These are phyloP conservation scores for Purpureocillium lavendulum DNA, from an alignment of 2,329 filamentous ascomycete genomes.

Conservation along the genomic window DNA sequence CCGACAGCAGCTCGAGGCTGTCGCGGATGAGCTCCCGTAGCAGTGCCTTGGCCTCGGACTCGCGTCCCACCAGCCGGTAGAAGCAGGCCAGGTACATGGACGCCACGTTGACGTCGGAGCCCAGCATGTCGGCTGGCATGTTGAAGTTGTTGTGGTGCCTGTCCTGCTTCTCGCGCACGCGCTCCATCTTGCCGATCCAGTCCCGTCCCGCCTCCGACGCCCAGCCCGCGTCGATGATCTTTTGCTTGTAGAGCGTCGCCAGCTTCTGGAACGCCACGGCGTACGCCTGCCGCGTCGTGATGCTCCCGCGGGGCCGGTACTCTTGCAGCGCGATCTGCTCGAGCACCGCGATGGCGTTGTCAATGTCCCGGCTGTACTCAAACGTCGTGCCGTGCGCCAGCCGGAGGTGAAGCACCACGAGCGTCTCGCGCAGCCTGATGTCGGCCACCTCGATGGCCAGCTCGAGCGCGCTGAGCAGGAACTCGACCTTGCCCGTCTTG, in stretches of 20 bases:
- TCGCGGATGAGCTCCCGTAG: conserved; percentile 25
- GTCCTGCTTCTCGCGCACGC: conserved; percentile 25
- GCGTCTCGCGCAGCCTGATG: conserved; percentile 21
- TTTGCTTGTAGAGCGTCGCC: conserved; percentile 27
- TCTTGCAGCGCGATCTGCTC: conserved; percentile 27
- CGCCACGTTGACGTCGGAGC: conserved; percentile 32
- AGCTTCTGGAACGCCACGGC: conserved; percentile 31
- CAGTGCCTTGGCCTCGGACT: conserved; percentile 16
- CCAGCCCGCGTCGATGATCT: conserved; percentile 19
- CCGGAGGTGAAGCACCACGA: conserved; percentile 27
- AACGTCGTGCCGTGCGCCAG: conserved; percentile 26
- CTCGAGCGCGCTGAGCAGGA: conserved; percentile 20
- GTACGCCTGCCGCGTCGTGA: conserved; percentile 28
- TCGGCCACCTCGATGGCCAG: conserved; percentile 23
- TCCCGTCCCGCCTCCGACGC: conserved; percentile 14
- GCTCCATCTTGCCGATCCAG: conserved; percentile 26
- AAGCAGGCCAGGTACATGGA: conserved; percentile 30
- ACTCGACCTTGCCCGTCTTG: conserved; percentile 20
- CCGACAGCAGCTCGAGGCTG: conserved; percentile 27
- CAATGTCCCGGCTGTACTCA: conserved; percentile 23
- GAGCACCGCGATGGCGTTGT: conserved; percentile 24
- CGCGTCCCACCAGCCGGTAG: conserved; percentile 22
- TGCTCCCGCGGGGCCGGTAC: conserved; percentile 28
- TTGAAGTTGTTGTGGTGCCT: conserved; percentile 29
- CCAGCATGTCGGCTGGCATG: conserved; percentile 30